Evolutionary conservation across 1,284 basidiomycete genomes (phyloP).

Genomic region (Trametes versicolor): DNA sequence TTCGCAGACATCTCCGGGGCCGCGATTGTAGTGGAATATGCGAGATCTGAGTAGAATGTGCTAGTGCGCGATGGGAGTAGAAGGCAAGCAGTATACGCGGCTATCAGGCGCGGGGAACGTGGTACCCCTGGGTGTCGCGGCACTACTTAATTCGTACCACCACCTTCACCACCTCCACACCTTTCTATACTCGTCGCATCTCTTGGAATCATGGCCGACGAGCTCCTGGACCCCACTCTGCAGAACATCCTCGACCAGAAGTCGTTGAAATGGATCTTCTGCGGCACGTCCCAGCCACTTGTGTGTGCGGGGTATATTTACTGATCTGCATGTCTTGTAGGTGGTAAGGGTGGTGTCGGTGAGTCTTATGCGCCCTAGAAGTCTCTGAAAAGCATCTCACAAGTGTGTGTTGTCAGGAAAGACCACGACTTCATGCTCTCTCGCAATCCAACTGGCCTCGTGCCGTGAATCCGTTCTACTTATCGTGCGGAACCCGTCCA

Average conservation of each 20-base stretch:
- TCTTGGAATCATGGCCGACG: constrained; percentile 53
- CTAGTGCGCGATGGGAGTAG: constrained; percentile 37
- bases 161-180: constrained; percentile 21
- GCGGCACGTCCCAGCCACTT: constrained; percentile 66
- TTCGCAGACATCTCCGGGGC: constrained; percentile 40
- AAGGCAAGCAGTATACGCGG: constrained; percentile 35
- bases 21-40: constrained; percentile 24
- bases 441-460: constrained; percentile 93
- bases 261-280: constrained; percentile 95
- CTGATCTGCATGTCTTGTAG: constrained; percentile 51
- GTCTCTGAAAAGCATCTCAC: background rate
- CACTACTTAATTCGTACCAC: constrained; percentile 17
- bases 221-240: constrained; percentile 79
- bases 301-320: constrained; percentile 18
- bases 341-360: constrained; percentile 96
- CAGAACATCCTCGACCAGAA: constrained; percentile 93
- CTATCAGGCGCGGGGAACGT: constrained; percentile 27
- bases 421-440: constrained; percentile 94
- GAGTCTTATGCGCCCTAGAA: constrained; percentile 43
- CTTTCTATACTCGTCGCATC: background rate
- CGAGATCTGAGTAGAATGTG: constrained; percentile 39
- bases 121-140: background rate
- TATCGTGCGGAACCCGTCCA: constrained; percentile 69
- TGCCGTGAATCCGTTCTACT: constrained; percentile 91
- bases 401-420: constrained; percentile 66